Evolutionary conservation across 2,329 filamentous ascomycete genomes (phyloP).

Genomic region (Epichloe aotearoae): DNA sequence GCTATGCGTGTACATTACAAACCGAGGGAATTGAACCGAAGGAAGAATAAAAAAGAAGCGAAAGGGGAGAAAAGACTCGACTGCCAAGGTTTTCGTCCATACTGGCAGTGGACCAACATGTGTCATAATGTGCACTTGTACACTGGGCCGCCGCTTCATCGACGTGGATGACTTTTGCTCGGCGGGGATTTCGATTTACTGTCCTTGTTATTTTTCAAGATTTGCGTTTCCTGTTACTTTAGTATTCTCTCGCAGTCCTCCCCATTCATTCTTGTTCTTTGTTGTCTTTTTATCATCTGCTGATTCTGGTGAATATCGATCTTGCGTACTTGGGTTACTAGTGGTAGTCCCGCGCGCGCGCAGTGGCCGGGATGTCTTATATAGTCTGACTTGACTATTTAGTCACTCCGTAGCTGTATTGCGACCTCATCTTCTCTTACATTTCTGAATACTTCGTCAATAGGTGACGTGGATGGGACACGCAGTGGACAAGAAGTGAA

Average conservation of each 20-base stretch:
- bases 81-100: slow-evolving; percentile 1
- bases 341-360: not conserved
- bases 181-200: slow-evolving; percentile 11
- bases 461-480: not conserved
- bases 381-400: not conserved
- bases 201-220: slow-evolving; percentile 8
- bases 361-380: not conserved
- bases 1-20: slow-evolving; percentile 23
- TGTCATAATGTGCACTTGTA: slow-evolving; percentile 20
- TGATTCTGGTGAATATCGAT: not conserved
- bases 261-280: not conserved
- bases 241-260: slow-evolving; percentile 8
- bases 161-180: slow-evolving; percentile 16
- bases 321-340: not conserved
- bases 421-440: not conserved
- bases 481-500: not conserved
- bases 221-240: slow-evolving; percentile 7
- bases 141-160: slow-evolving; percentile 15
- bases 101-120: slow-evolving; percentile 6
- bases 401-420: not conserved
- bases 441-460: slow-evolving; percentile 1
- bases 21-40: slow-evolving; percentile 12
- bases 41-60: not conserved
- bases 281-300: slow-evolving; percentile 1
- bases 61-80: slow-evolving; percentile 7